Base-by-base conservation (phyloP, 2,329 filamentous ascomycete species). In the Claviceps quebecensis region DNA sequence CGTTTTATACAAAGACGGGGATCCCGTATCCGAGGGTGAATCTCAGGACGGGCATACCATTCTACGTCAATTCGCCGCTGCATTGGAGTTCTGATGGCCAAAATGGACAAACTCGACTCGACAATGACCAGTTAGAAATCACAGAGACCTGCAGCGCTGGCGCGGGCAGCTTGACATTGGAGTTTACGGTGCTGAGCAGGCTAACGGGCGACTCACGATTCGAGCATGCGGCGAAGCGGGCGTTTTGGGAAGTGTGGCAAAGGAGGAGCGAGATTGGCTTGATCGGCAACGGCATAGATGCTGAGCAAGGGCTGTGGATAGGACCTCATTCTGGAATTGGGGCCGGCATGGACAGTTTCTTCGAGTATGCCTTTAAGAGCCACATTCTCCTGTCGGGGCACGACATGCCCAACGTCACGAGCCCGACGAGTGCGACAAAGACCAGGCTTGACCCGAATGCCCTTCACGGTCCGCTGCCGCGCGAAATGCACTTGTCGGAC, bases 161-260 rank as follows among this genome's bases (percentile, higher is more conserved):
- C 44, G 93, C 93, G n/a, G 93, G 90, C 50, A 97, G 90, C 65
- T 73, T 98, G 26, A 87, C 96, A 2, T 76, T 98, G 1, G 93
- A 98, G 63, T 95, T 97, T 58, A 87, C 89, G 0, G 87, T 90
- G 0, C 73, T 98, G 46, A 96, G 89, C 61, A 80, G 93, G 23
- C 73, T 98, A 46, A 94, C 88, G 0, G 88, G 87, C 11, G 87
- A 97, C 63, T 71, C 76, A 9, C 80, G 86, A n/a, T 98, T 95
- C 60, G 93, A 98, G 66, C 81, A 86, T 61, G 76, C 87, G 16
- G 91, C 87, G 1, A 97, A 97, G 67, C 76, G 86, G 52, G 91
- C 93, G 0, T 98, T 98, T 61, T 96, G 91, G 89, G 86, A 90
- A 23, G 87, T 98, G n/a, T 98, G 93, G 93, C 75, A 83, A 44